phyloP scores from a whole-genome alignment of 1,284 basidiomycete species.

The Apiotrichum siamense region DNA sequence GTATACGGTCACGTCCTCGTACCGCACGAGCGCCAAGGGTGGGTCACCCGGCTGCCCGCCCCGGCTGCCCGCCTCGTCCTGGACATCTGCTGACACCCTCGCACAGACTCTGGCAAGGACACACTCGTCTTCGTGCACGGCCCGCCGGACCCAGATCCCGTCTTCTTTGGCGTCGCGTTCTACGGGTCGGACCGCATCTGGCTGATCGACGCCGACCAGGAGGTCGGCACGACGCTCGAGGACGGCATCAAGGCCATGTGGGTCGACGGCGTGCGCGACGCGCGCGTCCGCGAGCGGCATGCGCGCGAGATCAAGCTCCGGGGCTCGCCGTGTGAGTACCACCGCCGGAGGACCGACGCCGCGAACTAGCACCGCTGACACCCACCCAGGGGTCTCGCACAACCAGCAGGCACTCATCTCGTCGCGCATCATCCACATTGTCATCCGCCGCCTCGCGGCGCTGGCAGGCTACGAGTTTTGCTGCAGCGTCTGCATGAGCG shows the following conservation, averaged over 20 bases:
- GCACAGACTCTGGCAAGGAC: constrained; percentile 40
- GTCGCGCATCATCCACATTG: constrained; percentile 37
- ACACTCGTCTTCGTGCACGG: constrained; percentile 33
- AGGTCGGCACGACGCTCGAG: constrained; percentile 40
- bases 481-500: constrained; percentile 36
- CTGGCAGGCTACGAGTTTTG: constrained; percentile 33
- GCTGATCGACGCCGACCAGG: constrained; percentile 45
- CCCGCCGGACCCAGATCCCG: constrained; percentile 40
- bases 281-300: constrained; percentile 38
- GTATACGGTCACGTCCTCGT: constrained; percentile 34
- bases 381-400: constrained; percentile 16
- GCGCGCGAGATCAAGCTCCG: constrained; percentile 39
- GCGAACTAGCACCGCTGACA: too few relatives aligned
- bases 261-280: constrained; percentile 39
- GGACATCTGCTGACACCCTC: constrained; percentile 14
- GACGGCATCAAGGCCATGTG: constrained; percentile 40
- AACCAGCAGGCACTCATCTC: constrained; percentile 35
- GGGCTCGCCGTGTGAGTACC: constrained; percentile 38
- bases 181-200: constrained; percentile 39
- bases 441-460: constrained; percentile 19
- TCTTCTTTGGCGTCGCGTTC: constrained; percentile 42
- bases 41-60: background rate
- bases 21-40: constrained; percentile 40
- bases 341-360: too few relatives aligned
- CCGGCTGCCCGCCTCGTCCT: background rate